phyloP scores from a whole-genome alignment of 2,329 filamentous ascomycete species.

The Macroventuria anomochaeta region DNA sequence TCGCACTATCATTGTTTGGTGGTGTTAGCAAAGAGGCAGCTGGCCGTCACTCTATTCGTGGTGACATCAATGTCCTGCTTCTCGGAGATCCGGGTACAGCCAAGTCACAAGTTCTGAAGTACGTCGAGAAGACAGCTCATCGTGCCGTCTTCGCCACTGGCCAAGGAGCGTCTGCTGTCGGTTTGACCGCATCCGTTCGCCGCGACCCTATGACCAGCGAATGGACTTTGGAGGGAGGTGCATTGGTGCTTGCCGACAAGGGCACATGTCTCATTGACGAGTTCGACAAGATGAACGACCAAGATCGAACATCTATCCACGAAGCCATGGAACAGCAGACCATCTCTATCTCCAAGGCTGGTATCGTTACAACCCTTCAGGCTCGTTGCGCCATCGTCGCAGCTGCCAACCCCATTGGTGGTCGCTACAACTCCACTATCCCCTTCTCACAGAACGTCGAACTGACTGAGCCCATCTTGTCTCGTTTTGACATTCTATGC shows the following conservation, averaged over 20 bases:
- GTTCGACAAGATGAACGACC: constrained; percentile 99
- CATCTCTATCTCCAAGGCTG: constrained; percentile 97
- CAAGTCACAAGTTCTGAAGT: constrained; percentile 97
- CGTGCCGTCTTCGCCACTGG: constrained; percentile 96
- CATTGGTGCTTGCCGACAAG: constrained; percentile 90
- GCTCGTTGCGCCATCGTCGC: constrained; percentile 96
- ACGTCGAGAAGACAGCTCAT: constrained; percentile 96
- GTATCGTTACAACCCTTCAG: constrained; percentile 96
- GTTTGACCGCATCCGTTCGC: constrained; percentile 95
- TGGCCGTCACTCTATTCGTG: constrained; percentile 87
- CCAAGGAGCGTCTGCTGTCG: constrained; percentile 94
- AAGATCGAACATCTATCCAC: constrained; percentile 97
- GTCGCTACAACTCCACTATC: constrained; percentile 94
- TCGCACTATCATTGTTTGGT: constrained; percentile 91
- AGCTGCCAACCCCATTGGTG: constrained; percentile 94
- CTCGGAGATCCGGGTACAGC: constrained; percentile 97
- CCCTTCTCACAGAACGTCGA: constrained; percentile 97
- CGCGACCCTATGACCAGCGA: constrained; percentile 94
- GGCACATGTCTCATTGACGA: constrained; percentile 97
- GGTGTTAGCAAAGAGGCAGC: constrained; percentile 91
- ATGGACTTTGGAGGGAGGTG: constrained; percentile 96
- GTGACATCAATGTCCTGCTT: constrained; percentile 96
- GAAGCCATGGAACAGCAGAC: constrained; percentile 99
- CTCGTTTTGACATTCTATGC: constrained; percentile 96
- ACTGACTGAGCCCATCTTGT: constrained; percentile 94